phyloP scores from a whole-genome alignment of 352 stramenopile species.

The Phytophthora macrochlamydospora region DNA sequence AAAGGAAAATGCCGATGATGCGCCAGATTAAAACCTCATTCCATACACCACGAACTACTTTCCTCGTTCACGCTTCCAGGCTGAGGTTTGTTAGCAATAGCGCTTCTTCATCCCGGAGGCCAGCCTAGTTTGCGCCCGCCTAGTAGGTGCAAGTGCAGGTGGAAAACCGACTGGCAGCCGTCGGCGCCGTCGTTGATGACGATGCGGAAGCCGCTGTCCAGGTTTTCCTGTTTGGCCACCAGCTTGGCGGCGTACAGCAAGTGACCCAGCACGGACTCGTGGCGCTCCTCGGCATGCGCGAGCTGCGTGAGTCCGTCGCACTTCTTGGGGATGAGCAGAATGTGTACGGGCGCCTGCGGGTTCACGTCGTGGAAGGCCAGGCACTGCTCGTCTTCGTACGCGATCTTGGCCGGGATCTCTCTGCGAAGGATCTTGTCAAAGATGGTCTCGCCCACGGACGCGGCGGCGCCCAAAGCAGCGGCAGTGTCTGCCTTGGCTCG shows the following conservation, averaged over 20 bases:
- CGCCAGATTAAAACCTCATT: background rate
- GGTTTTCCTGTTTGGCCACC: slow-evolving; percentile 92
- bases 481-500: slow-evolving; percentile 65
- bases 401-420: slow-evolving; percentile 95
- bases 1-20: too few relatives aligned
- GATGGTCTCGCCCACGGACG: slow-evolving; percentile 86
- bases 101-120: slow-evolving; percentile 81
- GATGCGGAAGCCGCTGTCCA: slow-evolving; percentile 94
- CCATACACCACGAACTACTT: background rate
- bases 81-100: background rate
- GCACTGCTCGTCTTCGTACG: slow-evolving; percentile 96
- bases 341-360: slow-evolving; percentile 94
- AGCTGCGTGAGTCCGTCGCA: slow-evolving; percentile 93
- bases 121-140: slow-evolving; percentile 94
- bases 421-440: slow-evolving; percentile 98
- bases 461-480: slow-evolving; percentile 35
- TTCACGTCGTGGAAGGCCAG: slow-evolving; percentile 99
- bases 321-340: slow-evolving; percentile 98
- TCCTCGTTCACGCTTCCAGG: background rate
- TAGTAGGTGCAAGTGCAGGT: slow-evolving; percentile 96
- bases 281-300: slow-evolving; percentile 87
- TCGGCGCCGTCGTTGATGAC: slow-evolving; percentile 98
- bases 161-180: slow-evolving; percentile 91
- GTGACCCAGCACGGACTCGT: slow-evolving; percentile 94
- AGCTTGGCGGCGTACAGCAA: slow-evolving; percentile 94